Evolutionary conservation across 2,329 filamentous ascomycete genomes (phyloP), one percentile per base, ranked within the genome.

Genomic region (Aspergillus terreus): DNA sequence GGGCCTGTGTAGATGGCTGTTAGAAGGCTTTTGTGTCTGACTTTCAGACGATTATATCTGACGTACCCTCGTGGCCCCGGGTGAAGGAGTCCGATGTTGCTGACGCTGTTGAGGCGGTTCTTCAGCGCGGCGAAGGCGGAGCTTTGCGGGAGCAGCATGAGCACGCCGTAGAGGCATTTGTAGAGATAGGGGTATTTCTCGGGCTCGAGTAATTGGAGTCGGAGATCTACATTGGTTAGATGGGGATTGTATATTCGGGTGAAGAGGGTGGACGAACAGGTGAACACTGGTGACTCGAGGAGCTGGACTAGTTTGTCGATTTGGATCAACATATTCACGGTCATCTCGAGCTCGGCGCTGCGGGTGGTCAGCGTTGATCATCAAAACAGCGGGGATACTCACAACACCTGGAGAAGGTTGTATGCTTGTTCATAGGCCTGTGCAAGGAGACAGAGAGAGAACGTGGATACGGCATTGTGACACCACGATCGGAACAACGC

Each of bases 391-490:
- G n/a, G 1, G 14, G 17, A 27, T 35, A 70, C 84, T 63, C 70
- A 95, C 89, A 99, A 96, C 44, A 97, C 94, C 66, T 96, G 92
- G 15, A 99, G 78, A 14, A 99, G 79, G 67, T 97, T 90, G 65
- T 97, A 99, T 10, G 94, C 94, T 68, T 97, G 95, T 68, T 99
- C 94, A 67, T 99, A 99, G 11, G 92, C 94, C 72, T 99, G 94
- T 1, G 94, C 94, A 47, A 99, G 84, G 30, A 99, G 79, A 66
- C 94, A 99, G 4, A 99, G 78, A 2, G 92, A 97, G 71, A 99
- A 99, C 0, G 94, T 97, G 6, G 94, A 92, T 5, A 99, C 95
- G 2, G 94, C 92, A 65, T 99, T 99, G 69, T 96, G 94, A 67
- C 94, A 99, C 94, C 94, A 99, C 4, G 92, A 95, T 51, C 90